phyloP scores from a whole-genome alignment of 257 asterid species.

The Capsicum rhomboideum region DNA sequence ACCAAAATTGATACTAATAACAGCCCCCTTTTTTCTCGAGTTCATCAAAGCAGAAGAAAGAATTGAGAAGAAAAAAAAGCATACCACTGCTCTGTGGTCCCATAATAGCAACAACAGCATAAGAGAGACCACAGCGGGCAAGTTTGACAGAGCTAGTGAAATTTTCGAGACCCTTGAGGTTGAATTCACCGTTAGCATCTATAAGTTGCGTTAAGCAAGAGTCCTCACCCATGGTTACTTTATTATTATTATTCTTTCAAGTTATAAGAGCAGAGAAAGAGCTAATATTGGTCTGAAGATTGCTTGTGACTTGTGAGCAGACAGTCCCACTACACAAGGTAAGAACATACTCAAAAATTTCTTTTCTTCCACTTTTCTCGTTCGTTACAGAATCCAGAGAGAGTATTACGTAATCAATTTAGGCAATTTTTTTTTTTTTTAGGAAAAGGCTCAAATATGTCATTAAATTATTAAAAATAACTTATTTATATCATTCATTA shows the following conservation, averaged over 20 bases:
- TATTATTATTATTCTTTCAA: neutral
- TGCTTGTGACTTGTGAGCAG: neutral
- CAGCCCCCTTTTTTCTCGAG: neutral
- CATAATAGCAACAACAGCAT: constrained; percentile 78
- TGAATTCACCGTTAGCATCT: constrained; percentile 36
- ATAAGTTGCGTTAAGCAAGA: constrained; percentile 31
- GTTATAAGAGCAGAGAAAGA: neutral
- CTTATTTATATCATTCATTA: no score
- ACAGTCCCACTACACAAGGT: no score
- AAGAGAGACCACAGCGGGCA: constrained; percentile 49
- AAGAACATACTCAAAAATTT: no score
- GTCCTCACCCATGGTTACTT: constrained; percentile 1
- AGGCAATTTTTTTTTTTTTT: no score
- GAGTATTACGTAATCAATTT: no score
- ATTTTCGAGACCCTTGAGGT: constrained; percentile 20
- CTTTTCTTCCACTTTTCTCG: no score
- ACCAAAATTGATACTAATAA: neutral
- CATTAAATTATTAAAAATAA: no score
- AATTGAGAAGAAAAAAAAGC: constrained; percentile 15
- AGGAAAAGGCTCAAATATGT: no score
- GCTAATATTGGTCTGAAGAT: neutral
- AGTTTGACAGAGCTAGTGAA: constrained; percentile 26
- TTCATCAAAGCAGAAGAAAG: neutral
- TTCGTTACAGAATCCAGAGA: no score
- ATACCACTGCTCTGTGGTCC: constrained; percentile 89